Evolutionary conservation across 257 asterid genomes (phyloP), one percentile per base, ranked within the genome.

Genomic region (Rhazya stricta): DNA sequence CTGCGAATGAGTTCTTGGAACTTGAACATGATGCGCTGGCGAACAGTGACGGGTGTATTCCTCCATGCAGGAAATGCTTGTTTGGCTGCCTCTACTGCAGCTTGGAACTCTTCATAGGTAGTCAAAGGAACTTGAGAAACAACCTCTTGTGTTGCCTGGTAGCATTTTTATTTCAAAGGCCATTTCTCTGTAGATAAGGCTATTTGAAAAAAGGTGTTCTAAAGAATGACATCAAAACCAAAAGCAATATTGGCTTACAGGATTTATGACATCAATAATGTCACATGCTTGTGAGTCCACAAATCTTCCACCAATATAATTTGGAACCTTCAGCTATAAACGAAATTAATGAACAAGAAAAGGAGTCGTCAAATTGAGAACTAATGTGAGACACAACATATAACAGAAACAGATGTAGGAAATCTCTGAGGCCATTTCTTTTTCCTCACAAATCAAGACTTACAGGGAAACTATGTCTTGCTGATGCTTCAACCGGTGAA

Each of bases 111-210:
- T 79, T 81, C 85, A 68, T 73, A 66, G 50, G 86, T 85, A 71
- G 84, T 80, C 75, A 80, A 65, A 72, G 89, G 86, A 76, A 85
- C 82, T 80, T 80, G 85, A 48, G 85, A 83, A 76, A 57, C 78
- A 53, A 80, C 84, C 63, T 85, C 89, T 85, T 85, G 89, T 11
- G 83, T 85, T 70, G 89, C 89, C 89, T 85, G 73, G 61, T 21
- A 48, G 74, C 45, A 57, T 45, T 37, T 50, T 75, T 79, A 56
- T 43, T 30, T 39, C 30, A 56, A 68, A 56, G 48, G 36, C 19
- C 19, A 30, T 37, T 25, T 41, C 7, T 71, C 34, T 29, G 71
- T 73, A 69, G 18, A 66, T 29, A 39, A 41, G 69, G 56, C 30
- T 61, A 30, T 41, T 25, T 12, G n/a, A 11, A 60, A 71, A 37